Conservation (phyloP, 306 rosid species). For the Amphicarpaea edgeworthii region DNA sequence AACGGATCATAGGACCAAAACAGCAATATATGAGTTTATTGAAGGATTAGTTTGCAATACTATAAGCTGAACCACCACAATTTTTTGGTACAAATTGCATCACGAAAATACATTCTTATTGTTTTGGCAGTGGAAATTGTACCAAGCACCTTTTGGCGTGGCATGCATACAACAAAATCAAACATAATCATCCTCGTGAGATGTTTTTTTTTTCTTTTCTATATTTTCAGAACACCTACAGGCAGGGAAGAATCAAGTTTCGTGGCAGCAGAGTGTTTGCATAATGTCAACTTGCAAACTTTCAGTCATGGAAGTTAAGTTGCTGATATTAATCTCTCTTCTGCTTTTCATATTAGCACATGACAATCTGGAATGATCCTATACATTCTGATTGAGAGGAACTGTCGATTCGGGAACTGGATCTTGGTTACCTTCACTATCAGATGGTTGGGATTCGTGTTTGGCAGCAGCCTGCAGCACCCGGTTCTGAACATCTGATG, state of each 20-base stretch:
- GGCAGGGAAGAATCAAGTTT: constrained; percentile 31
- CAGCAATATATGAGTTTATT: neutral
- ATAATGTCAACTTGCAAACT: constrained; percentile 38
- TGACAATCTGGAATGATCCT: constrained; percentile 59
- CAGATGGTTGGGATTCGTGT: constrained; percentile 94
- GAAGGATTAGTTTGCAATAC: constrained; percentile 3
- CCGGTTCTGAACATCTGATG: constrained; percentile 87
- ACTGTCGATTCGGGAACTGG: constrained; percentile 56
- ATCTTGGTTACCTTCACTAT: constrained; percentile 65
- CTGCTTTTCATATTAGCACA: constrained; percentile 46
- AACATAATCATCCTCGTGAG: constrained; percentile 22
- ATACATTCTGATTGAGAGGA: constrained; percentile 60
- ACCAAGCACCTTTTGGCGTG: constrained; percentile 38
- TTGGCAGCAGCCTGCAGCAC: constrained; percentile 97
- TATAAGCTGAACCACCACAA: constrained; percentile 29
- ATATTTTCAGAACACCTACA: neutral
- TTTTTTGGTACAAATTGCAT: constrained; percentile 16
- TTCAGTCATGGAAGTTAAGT: constrained; percentile 46
- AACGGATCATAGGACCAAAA: too few species aligned
- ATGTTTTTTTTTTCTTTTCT: neutral
- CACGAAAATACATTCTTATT: constrained; percentile 32
- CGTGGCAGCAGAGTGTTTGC: constrained; percentile 34
- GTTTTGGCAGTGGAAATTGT: constrained; percentile 32
- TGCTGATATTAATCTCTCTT: constrained; percentile 25
- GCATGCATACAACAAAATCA: constrained; percentile 26